Evolutionary conservation across 1,139 yeast species (phyloP).

Genomic region (Pneumocystis canis): DNA sequence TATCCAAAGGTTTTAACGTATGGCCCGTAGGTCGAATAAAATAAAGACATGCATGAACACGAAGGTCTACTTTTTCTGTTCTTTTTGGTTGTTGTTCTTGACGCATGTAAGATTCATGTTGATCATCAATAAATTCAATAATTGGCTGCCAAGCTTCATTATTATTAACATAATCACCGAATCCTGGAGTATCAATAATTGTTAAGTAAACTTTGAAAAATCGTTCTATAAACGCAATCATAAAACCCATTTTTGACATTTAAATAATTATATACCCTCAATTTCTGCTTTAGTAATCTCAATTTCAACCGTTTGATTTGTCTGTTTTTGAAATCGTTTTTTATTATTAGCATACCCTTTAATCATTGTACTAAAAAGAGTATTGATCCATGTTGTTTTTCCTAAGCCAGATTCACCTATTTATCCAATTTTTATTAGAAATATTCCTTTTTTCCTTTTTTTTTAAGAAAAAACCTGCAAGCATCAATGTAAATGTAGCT

Average conservation of each 20-base stretch:
- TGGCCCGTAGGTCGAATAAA: conserved; percentile 96
- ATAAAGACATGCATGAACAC: conserved; percentile 91
- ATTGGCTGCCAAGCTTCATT: conserved; percentile 88
- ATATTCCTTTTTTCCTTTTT: conserved; percentile 31
- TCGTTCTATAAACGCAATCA: background rate
- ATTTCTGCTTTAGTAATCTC: conserved; percentile 79
- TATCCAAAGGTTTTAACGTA: conserved; percentile 82
- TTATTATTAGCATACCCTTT: conserved; percentile 46
- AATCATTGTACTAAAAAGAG: conserved; percentile 51
- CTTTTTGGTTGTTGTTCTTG: conserved; percentile 94
- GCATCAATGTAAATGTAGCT: conserved; percentile 80
- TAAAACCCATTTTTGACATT: background rate
- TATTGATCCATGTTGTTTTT: conserved; percentile 81
- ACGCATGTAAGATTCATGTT: conserved; percentile 84
- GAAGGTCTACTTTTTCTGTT: conserved; percentile 42
- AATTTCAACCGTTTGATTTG: conserved; percentile 81
- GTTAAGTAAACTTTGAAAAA: conserved; percentile 65
- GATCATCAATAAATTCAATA: conserved; percentile 88
- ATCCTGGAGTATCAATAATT: conserved; percentile 92
- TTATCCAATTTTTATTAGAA: background rate
- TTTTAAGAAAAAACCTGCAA: conserved; percentile 89
- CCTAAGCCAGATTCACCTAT: conserved; percentile 15
- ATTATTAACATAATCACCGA: conserved; percentile 92
- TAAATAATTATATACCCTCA: conserved; percentile 58
- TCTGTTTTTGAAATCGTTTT: conserved; percentile 54